Percentiles rank a stretch among this genome's conserved stretches.
Conservation (phyloP, 192 early-diverging fungal species). For the Backusella morwellensis region DNA sequence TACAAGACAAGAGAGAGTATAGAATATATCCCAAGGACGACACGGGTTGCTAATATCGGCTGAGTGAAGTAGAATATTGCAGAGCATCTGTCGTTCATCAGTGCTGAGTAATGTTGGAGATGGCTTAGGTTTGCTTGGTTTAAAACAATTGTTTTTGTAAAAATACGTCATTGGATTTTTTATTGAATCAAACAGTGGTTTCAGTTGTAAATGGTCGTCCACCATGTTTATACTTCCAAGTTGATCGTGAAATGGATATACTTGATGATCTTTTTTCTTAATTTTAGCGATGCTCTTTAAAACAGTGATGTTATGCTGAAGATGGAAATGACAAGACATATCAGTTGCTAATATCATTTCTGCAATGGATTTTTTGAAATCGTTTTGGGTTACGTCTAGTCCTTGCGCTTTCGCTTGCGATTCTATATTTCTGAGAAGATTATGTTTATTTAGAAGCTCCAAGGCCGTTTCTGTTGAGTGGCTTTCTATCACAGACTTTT, state of each 20-base stretch:
- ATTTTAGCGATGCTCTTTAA: slow-evolving; percentile 34
- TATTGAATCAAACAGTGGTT: neutral
- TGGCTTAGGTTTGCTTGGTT: neutral
- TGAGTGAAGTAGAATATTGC: slow-evolving; percentile 75
- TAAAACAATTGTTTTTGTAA: neutral
- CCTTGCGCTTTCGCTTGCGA: slow-evolving; percentile 44
- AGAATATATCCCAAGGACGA: slow-evolving; percentile 80
- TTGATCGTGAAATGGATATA: neutral
- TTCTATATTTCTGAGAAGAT: slow-evolving; percentile 59
- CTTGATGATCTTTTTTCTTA: neutral
- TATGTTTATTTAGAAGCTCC: slow-evolving; percentile 71
- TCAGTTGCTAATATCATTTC: slow-evolving; percentile 88
- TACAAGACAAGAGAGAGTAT: slow-evolving; percentile 85
- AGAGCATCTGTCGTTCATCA: slow-evolving; percentile 57
- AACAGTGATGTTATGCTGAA: slow-evolving; percentile 46
- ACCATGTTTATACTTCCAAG: neutral
- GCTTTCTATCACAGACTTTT: slow-evolving; percentile 82
- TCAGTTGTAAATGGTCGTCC: neutral
- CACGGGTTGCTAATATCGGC: slow-evolving; percentile 90
- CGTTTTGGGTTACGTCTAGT: slow-evolving; percentile 41
- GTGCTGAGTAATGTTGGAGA: neutral
- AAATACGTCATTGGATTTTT: neutral
- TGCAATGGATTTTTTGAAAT: slow-evolving; percentile 45
- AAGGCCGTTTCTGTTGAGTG: slow-evolving; percentile 75
- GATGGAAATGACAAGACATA: slow-evolving; percentile 83